Evolutionary conservation across 176 grass and related monocot species (phyloP).

Genomic region (Raddia distichophylla): DNA sequence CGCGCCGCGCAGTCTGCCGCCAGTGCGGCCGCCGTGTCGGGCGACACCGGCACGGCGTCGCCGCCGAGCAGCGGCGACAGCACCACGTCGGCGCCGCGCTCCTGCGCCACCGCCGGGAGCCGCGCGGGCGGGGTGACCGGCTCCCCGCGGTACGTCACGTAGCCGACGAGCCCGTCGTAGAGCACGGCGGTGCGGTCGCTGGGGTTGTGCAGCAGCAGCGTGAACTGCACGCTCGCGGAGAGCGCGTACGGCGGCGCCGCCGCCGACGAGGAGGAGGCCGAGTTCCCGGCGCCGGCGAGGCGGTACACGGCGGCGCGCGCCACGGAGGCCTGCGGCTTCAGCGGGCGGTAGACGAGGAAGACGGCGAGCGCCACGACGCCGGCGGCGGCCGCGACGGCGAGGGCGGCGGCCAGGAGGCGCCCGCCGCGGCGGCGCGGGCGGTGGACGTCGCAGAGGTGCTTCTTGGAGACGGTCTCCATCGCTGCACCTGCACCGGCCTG

Average conservation of each 20-base stretch:
- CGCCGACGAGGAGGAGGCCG: neutral
- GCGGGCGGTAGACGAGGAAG: constrained; percentile 66
- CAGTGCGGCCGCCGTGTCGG: constrained; percentile 49
- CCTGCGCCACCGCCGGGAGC: constrained; percentile 60
- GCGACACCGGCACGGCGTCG: constrained; percentile 55
- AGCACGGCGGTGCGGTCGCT: constrained; percentile 53
- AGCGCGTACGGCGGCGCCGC: constrained; percentile 2
- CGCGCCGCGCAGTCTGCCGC: constrained; percentile 48
- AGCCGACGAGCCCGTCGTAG: constrained; percentile 57
- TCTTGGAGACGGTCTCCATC: constrained; percentile 40
- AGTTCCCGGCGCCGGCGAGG: constrained; percentile 19
- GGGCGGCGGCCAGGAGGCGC: constrained; percentile 23
- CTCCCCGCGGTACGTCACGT: constrained; percentile 62
- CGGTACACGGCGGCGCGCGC: constrained; percentile 49
- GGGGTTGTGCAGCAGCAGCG: constrained; percentile 74
- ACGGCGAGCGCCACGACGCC: constrained; percentile 37
- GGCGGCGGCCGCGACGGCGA: constrained; percentile 26
- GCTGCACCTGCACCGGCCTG: neutral
- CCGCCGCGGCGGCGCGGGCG: neutral
- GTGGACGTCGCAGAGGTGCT: constrained; percentile 33
- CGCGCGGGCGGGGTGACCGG: constrained; percentile 46
- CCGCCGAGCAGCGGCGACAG: constrained; percentile 57
- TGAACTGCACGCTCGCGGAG: constrained; percentile 48
- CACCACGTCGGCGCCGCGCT: constrained; percentile 42
- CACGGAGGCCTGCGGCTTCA: constrained; percentile 61